Conservation (phyloP, 2,329 filamentous ascomycete species). For the Incumbomyces delicatus region DNA sequence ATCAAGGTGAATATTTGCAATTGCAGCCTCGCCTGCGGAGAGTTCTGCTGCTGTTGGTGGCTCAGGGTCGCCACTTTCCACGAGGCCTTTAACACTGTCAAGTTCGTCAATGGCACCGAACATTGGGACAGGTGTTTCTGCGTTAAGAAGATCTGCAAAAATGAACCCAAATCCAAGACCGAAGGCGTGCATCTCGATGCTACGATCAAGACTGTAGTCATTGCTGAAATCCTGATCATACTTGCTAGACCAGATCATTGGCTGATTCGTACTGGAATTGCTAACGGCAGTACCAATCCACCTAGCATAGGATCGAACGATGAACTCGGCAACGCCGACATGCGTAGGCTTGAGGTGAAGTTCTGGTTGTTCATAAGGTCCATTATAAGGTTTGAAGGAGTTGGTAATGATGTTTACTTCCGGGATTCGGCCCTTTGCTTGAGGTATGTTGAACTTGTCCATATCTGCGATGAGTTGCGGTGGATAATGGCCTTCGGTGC, state of each 20-base stretch:
- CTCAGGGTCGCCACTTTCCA: slow-evolving; percentile 15
- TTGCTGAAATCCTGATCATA: slow-evolving; percentile 20
- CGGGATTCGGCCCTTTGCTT: slow-evolving; percentile 9
- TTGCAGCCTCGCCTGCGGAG: slow-evolving; percentile 12
- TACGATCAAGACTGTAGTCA: slow-evolving; percentile 14
- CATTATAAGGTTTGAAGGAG: slow-evolving; percentile 16
- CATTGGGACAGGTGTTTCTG: slow-evolving; percentile 14
- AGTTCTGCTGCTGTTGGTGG: slow-evolving; percentile 18
- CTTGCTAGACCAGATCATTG: slow-evolving; percentile 21
- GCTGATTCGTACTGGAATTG: slow-evolving; percentile 14
- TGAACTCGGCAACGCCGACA: slow-evolving; percentile 16
- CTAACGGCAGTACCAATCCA: slow-evolving; percentile 14
- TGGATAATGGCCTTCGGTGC: slow-evolving; percentile 19
- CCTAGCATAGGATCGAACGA: slow-evolving; percentile 16
- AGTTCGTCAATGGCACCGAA: slow-evolving; percentile 17
- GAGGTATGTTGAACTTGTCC: slow-evolving; percentile 5
- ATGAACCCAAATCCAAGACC: slow-evolving; percentile 20
- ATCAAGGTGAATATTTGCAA: slow-evolving; percentile 6
- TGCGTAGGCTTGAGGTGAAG: slow-evolving; percentile 16
- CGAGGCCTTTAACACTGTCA: slow-evolving; percentile 15
- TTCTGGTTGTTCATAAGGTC: slow-evolving; percentile 14
- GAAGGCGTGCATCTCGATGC: slow-evolving; percentile 21
- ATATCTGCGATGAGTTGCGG: slow-evolving; percentile 9
- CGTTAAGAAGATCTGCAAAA: slow-evolving; percentile 18
- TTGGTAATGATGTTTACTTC: slow-evolving; percentile 15